Conservation (phyloP, 2,329 filamentous ascomycete genomes). For the Aspergillus proliferans region DNA sequence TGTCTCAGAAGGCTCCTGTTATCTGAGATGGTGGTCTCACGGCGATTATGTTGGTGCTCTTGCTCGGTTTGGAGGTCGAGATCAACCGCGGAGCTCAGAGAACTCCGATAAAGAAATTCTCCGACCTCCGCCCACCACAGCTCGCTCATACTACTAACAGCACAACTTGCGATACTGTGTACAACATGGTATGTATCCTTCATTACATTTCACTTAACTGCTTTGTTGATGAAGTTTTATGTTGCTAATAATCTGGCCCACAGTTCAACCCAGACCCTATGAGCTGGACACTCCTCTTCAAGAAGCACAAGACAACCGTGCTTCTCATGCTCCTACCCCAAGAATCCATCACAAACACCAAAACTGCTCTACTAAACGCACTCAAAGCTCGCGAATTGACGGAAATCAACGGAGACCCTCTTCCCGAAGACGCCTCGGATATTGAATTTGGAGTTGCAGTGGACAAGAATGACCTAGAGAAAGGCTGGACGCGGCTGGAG, state of each 20-base stretch:
- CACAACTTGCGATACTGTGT: not conserved
- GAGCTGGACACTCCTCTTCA: constrained; percentile 64
- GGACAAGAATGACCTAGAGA: constrained; percentile 43
- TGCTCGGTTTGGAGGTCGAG: not conserved
- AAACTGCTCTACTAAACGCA: constrained; percentile 52
- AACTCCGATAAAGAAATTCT: not conserved
- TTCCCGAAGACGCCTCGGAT: constrained; percentile 35
- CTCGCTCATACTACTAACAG: not conserved
- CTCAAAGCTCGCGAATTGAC: constrained; percentile 43
- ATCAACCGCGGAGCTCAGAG: constrained; percentile 4
- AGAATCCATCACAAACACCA: constrained; percentile 52
- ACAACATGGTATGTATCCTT: not conserved
- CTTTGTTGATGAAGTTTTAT: not conserved
- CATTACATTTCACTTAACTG: not conserved
- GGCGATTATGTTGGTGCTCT: not conserved
- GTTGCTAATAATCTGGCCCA: not conserved
- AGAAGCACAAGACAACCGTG: constrained; percentile 65
- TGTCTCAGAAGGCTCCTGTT: no score
- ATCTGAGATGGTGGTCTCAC: not conserved
- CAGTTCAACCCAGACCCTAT: constrained; percentile 35
- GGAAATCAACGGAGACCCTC: constrained; percentile 31
- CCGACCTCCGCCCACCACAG: not conserved
- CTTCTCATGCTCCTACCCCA: constrained; percentile 59
- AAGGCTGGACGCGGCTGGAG: constrained; percentile 45
- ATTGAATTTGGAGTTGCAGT: constrained; percentile 44